Evolutionary conservation across 345 rosid genomes (phyloP).

Genomic region (thale cress (Arabidopsis thaliana)): DNA sequence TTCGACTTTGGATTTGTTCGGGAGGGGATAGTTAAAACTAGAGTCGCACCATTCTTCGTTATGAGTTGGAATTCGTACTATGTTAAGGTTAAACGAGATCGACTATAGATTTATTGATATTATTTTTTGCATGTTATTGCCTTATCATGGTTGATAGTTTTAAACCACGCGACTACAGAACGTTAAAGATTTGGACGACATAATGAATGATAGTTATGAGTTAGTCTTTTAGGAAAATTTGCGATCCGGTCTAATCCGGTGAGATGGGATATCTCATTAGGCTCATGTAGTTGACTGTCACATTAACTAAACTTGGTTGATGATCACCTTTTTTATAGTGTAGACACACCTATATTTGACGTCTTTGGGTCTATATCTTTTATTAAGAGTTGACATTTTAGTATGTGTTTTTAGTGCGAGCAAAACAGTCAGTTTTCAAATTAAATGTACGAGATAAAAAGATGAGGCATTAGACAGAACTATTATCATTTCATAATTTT

Average conservation of each 20-base stretch:
- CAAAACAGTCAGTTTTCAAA: not conserved
- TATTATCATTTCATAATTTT: not conserved
- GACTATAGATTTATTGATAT: not conserved
- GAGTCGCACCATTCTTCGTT: not conserved
- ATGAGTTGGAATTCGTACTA: not conserved
- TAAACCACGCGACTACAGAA: not conserved
- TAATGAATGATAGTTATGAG: not conserved
- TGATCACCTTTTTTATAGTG: not conserved
- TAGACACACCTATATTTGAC: not conserved
- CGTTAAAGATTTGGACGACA: not conserved
- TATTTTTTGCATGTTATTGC: not conserved
- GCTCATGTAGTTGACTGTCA: not conserved
- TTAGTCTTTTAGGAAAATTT: not conserved
- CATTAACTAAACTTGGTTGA: not conserved
- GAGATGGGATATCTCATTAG: not conserved
- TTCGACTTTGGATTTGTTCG: not conserved
- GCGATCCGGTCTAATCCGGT: not conserved
- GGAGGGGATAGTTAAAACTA: not conserved
- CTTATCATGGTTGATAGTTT: not conserved
- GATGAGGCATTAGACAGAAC: not conserved
- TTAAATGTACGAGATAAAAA: too few relatives aligned
- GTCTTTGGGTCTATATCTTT: not conserved
- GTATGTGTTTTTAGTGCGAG: not conserved
- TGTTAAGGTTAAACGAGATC: not conserved
- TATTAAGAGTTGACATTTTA: not conserved